Evolutionary conservation across 108 stramenopile genomes (phyloP).

Genomic region (Aureococcus anophagefferens): DNA sequence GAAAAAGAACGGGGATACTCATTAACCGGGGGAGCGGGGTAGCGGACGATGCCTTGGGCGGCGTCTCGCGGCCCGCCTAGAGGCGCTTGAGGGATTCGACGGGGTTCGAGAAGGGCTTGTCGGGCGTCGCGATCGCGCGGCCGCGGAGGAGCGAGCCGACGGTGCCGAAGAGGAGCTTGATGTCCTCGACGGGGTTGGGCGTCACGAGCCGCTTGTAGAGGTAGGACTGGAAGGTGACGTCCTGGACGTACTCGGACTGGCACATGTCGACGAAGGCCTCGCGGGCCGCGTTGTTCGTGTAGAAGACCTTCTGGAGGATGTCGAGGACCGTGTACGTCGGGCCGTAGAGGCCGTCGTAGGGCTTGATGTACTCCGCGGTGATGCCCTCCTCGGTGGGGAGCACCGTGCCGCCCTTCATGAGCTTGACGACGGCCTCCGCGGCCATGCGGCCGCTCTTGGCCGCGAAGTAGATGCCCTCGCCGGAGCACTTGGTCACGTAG

Average conservation of each 20-base stretch:
- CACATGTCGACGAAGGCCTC: slow-evolving; percentile 96
- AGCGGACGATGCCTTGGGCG: too few species aligned
- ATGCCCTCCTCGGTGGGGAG: slow-evolving; percentile 85
- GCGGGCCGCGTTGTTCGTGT: slow-evolving; percentile 91
- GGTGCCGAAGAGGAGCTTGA: slow-evolving; percentile 91
- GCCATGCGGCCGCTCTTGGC: slow-evolving; percentile 97
- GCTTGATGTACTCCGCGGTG: slow-evolving; percentile 78
- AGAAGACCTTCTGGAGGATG: slow-evolving; percentile 92
- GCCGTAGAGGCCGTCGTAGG: slow-evolving; percentile 83
- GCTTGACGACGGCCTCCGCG: slow-evolving; percentile 77
- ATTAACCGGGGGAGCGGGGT: too few species aligned
- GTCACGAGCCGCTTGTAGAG: slow-evolving; percentile 94
- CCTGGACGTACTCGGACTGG: slow-evolving; percentile 92
- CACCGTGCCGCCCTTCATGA: slow-evolving; percentile 70
- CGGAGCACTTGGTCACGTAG: slow-evolving; percentile 96
- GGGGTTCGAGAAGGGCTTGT: slow-evolving; percentile 85
- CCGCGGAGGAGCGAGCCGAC: slow-evolving; percentile 89
- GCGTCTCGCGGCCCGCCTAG: too few species aligned
- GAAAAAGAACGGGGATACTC: too few species aligned
- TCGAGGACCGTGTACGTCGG: slow-evolving; percentile 94
- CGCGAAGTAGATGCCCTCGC: slow-evolving; percentile 97
- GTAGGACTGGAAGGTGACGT: slow-evolving; percentile 96
- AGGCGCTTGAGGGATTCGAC: slow-evolving; percentile 86
- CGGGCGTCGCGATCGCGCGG: slow-evolving; percentile 82
- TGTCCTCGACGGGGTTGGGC: slow-evolving; percentile 91